These are phyloP conservation scores for Triangularia verruculosa DNA, from an alignment of 2,329 filamentous ascomycete species.

Conservation along the genomic window DNA sequence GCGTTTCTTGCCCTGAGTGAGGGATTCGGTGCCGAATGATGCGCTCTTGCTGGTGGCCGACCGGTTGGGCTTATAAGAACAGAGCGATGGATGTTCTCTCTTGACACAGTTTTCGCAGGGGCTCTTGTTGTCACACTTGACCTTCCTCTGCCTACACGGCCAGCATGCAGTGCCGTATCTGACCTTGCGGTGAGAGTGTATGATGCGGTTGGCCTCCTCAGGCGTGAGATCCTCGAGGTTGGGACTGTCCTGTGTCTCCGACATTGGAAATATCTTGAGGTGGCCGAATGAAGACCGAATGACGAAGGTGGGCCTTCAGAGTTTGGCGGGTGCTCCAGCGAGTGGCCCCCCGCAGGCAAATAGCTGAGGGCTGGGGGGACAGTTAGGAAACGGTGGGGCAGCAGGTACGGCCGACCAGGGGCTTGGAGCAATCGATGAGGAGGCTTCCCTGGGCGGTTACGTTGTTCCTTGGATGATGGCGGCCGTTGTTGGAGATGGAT, in stretches of 20 bases:
- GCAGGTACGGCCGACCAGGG: not conserved
- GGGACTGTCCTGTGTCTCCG: constrained; percentile 44
- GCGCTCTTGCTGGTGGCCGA: constrained; percentile 37
- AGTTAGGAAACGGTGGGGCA: not conserved
- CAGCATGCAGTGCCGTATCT: constrained; percentile 65
- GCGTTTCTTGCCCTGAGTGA: constrained; percentile 38
- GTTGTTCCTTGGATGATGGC: not conserved
- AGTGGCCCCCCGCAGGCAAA: not conserved
- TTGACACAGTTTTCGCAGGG: constrained; percentile 68
- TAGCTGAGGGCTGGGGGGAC: not conserved
- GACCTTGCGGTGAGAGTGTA: constrained; percentile 67
- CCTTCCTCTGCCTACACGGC: constrained; percentile 66
- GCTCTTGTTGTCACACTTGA: constrained; percentile 67
- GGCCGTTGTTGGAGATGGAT: constrained; percentile 18
- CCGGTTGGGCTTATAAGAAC: constrained; percentile 64
- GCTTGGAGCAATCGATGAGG: not conserved
- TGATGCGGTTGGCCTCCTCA: constrained; percentile 65
- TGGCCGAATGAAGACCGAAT: constrained; percentile 12
- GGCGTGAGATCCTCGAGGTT: constrained; percentile 58
- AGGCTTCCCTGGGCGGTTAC: not conserved
- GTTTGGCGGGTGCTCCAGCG: not conserved
- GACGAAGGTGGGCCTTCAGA: constrained; percentile 2
- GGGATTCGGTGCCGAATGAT: constrained; percentile 30
- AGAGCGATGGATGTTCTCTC: constrained; percentile 61
- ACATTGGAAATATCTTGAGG: constrained; percentile 34